Conservation (phyloP, 2,329 filamentous ascomycete genomes). For the Arthrobotrys conoides region DNA sequence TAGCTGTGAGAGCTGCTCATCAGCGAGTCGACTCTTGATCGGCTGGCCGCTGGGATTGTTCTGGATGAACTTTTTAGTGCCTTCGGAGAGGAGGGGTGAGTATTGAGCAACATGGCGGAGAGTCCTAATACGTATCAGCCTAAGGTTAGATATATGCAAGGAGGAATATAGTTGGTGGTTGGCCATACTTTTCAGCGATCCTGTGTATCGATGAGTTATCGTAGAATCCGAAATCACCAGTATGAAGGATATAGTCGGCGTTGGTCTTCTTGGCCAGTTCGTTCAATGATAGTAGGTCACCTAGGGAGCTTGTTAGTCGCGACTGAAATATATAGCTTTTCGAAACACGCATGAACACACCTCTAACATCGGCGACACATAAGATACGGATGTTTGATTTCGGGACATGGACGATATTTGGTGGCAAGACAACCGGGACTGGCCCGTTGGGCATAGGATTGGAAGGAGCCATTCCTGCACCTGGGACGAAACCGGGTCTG, state of each 20-base stretch:
- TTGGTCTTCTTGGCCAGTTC: conserved; percentile 94
- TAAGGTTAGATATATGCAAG: conserved; percentile 36
- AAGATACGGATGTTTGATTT: conserved; percentile 74
- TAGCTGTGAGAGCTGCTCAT: conserved; percentile 84
- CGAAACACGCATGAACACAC: conserved; percentile 68
- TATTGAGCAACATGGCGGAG: conserved; percentile 99
- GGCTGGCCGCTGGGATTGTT: conserved; percentile 67
- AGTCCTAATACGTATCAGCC: conserved; percentile 74
- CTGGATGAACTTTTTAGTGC: conserved; percentile 77
- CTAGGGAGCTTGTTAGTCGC: conserved; percentile 69
- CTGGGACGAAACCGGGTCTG: conserved; percentile 34
- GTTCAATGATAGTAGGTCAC: conserved; percentile 94
- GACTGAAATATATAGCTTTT: conserved; percentile 31
- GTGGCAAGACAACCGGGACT: conserved; percentile 57
- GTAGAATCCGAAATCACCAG: conserved; percentile 99
- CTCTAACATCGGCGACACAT: conserved; percentile 80
- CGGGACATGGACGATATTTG: conserved; percentile 44
- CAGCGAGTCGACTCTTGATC: conserved; percentile 75
- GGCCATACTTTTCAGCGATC: conserved; percentile 93
- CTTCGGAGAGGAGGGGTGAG: conserved; percentile 89
- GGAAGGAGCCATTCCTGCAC: conserved; percentile 43
- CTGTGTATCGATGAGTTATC: conserved; percentile 94
- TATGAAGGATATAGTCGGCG: conserved; percentile 98
- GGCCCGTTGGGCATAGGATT: conserved; percentile 52
- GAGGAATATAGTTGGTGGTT: conserved; percentile 40